phyloP scores from a whole-genome alignment of 1,284 basidiomycete species.

The Pterulicium gracile region DNA sequence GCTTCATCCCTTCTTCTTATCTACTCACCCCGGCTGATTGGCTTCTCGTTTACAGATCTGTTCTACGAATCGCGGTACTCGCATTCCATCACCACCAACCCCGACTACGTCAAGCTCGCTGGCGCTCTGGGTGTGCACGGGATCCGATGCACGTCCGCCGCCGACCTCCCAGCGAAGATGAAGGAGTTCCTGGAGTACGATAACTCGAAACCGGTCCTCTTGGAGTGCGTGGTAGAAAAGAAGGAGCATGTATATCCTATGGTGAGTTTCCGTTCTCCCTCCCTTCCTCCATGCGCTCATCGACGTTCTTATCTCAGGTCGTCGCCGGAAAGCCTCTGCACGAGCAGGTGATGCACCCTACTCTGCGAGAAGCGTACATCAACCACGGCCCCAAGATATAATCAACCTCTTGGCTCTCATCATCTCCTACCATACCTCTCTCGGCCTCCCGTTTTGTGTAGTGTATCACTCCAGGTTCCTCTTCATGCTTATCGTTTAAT shows the following conservation, averaged over 20 bases:
- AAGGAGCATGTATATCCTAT: constrained; percentile 95
- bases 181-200: constrained; percentile 98
- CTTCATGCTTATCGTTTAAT: no score
- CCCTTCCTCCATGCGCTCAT: constrained; percentile 12
- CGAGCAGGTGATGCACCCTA: constrained; percentile 70
- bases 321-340: constrained; percentile 87
- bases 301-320: constrained; percentile 30
- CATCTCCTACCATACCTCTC: neutral
- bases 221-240: constrained; percentile 84
- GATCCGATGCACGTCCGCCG: constrained; percentile 60
- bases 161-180: constrained; percentile 89
- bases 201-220: constrained; percentile 73
- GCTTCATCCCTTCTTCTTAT: constrained; percentile 5
- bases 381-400: constrained; percentile 1
- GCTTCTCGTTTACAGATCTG: constrained; percentile 44
- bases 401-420: neutral
- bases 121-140: constrained; percentile 89
- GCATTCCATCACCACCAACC: constrained; percentile 91
- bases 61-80: constrained; percentile 95
- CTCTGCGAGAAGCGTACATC: constrained; percentile 15
- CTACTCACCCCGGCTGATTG: constrained; percentile 5
- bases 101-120: constrained; percentile 86
- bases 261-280: constrained; percentile 40
- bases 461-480: no score
- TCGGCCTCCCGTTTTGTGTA: no score